A percentile compares a stretch with the other conserved stretches of the same genome.
These are phyloP conservation scores for Rhodotorula babjevae DNA, from an alignment of 768 basidiomycete genomes.

Conservation along the genomic window DNA sequence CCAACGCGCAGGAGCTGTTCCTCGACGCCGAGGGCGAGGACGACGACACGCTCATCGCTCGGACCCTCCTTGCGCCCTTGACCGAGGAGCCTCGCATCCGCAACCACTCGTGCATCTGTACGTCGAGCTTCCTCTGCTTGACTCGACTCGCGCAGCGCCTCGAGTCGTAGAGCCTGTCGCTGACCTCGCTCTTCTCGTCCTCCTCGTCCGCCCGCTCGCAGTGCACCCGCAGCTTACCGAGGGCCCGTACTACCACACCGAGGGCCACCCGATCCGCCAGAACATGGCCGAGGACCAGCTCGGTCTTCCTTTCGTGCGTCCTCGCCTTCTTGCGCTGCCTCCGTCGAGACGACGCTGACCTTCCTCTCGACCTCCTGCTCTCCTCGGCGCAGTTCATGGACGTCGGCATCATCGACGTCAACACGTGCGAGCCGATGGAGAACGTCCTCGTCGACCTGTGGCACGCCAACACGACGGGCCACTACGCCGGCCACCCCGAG, in stretches of 20 bases:
- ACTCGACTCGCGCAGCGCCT: too few species aligned
- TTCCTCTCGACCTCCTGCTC: too few species aligned
- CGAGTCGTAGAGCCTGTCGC: too few species aligned
- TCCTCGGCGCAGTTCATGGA: conserved; percentile 42
- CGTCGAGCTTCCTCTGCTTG: neutral
- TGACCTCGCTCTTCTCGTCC: neutral
- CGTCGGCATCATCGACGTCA: conserved; percentile 46
- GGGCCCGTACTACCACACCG: conserved; percentile 44
- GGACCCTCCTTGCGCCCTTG: conserved; percentile 22
- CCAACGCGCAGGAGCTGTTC: conserved; percentile 41
- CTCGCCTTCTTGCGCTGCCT: neutral
- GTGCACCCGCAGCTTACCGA: conserved; percentile 33
- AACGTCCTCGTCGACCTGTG: conserved; percentile 46
- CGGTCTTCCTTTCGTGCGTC: conserved; percentile 43
- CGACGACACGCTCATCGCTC: conserved; percentile 36
- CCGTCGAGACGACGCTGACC: neutral
- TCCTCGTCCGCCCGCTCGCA: neutral
- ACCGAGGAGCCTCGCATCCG: conserved; percentile 41
- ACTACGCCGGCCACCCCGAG: conserved; percentile 46
- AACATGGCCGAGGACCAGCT: conserved; percentile 47
- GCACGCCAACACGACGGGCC: conserved; percentile 44
- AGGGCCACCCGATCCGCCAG: conserved; percentile 45
- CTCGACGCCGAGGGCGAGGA: conserved; percentile 43
- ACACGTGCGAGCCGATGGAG: conserved; percentile 45
- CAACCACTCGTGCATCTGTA: conserved; percentile 45